A percentile compares a stretch with the other conserved stretches of the same genome.
phyloP scores from a whole-genome alignment of 441 rosid species.

The Hura crepitans region DNA sequence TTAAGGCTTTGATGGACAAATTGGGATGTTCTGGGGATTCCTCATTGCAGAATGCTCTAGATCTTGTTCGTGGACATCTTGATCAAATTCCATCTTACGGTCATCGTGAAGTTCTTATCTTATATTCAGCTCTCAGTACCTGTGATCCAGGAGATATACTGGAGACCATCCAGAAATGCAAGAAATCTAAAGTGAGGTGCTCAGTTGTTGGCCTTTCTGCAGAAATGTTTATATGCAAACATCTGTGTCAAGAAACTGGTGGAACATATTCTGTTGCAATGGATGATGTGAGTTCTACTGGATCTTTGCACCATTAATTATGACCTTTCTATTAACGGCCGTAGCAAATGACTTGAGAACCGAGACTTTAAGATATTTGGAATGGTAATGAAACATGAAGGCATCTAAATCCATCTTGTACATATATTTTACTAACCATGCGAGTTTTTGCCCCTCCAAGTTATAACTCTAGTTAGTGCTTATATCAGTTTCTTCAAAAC shows the following conservation, averaged over 20 bases:
- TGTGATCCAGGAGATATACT: constrained; percentile 91
- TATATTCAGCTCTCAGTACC: constrained; percentile 70
- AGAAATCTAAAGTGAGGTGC: constrained; percentile 74
- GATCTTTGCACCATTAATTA: constrained; percentile 4
- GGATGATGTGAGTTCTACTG: constrained; percentile 62
- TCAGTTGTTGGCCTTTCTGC: constrained; percentile 89
- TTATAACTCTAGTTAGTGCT: background rate
- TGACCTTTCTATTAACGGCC: background rate
- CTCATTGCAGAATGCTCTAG: constrained; percentile 81
- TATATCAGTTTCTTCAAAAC: background rate
- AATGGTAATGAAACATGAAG: background rate
- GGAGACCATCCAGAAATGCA: constrained; percentile 77
- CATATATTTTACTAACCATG: background rate
- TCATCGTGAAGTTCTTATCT: constrained; percentile 62
- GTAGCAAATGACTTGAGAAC: background rate
- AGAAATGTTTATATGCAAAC: constrained; percentile 84
- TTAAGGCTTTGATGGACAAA: constrained; percentile 75
- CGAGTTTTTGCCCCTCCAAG: background rate
- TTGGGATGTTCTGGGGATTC: constrained; percentile 74
- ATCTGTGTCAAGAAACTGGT: constrained; percentile 88
- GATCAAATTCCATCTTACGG: constrained; percentile 65
- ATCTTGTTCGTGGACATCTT: constrained; percentile 57
- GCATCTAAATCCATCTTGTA: background rate
- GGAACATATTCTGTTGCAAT: constrained; percentile 71
- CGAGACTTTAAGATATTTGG: background rate